These are phyloP conservation scores for Talaromyces piceae DNA, from an alignment of 2,329 filamentous ascomycete species.

Conservation along the genomic window DNA sequence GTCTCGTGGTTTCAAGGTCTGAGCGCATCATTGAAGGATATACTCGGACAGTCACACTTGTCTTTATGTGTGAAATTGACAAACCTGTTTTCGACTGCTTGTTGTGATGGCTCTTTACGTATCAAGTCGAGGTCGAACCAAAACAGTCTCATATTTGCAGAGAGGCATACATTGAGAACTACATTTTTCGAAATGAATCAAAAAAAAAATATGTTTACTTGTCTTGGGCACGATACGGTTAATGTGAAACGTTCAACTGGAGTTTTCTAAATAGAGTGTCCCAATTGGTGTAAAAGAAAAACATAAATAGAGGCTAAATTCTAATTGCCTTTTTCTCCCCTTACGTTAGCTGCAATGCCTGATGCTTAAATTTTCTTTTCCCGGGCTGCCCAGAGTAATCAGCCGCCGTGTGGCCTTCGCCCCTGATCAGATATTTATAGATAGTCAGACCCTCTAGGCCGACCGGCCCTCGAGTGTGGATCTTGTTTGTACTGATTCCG, in stretches of 20 bases:
- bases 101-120: not conserved
- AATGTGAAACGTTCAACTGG: not conserved
- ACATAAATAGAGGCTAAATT: not conserved
- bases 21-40: constrained; percentile 39
- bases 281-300: not conserved
- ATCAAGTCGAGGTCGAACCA: not conserved
- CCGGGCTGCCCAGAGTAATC: constrained; percentile 55
- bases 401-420: constrained; percentile 71
- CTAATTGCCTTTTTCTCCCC: not conserved
- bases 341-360: constrained; percentile 32
- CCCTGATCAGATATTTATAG: constrained; percentile 90
- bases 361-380: constrained; percentile 51
- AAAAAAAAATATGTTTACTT: constrained; percentile 1
- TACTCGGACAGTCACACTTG: constrained; percentile 5
- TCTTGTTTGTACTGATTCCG: constrained; percentile 98
- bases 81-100: constrained; percentile 1
- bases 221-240: not conserved
- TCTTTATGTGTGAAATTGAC: not conserved
- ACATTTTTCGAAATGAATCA: not conserved
- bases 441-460: constrained; percentile 92
- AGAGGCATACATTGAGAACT: not conserved
- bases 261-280: not conserved
- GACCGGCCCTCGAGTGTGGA: constrained; percentile 87
- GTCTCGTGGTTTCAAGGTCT: constrained; percentile 99
- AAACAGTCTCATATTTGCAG: constrained; percentile 1